Conservation (phyloP, 73 alveolate genomes). For the Paraurostyla sp. region DNA sequence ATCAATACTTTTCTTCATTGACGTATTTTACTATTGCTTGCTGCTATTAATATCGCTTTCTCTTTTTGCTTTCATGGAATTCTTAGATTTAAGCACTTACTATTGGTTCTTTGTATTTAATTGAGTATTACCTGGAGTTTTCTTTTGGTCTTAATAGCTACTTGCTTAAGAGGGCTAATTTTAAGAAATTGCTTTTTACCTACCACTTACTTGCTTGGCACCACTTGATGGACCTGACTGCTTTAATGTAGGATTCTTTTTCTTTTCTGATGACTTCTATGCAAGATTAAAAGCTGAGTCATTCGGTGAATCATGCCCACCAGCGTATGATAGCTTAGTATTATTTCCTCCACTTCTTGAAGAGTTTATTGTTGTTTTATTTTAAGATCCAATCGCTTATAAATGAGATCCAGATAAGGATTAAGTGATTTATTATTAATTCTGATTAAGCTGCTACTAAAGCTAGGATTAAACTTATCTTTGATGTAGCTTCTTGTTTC, state of each 20-base stretch:
- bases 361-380: slow-evolving; percentile 1
- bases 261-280: slow-evolving; percentile 8
- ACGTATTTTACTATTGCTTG: background rate
- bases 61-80: background rate
- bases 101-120: no score
- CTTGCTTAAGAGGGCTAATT: background rate
- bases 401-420: background rate
- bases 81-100: no score
- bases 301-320: slow-evolving; percentile 21
- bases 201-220: background rate
- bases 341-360: slow-evolving; percentile 51
- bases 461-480: background rate
- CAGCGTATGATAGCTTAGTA: background rate
- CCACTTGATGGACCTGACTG: background rate
- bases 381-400: background rate
- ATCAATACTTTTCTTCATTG: no score
- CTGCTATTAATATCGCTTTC: background rate
- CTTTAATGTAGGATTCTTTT: slow-evolving; percentile 12
- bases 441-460: no score
- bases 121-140: slow-evolving; percentile 9
- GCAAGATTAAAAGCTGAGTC: background rate
- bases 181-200: slow-evolving; percentile 31
- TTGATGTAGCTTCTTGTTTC: background rate
- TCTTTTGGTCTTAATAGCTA: background rate
- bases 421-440: background rate